Conservation (phyloP, 164 flowering plant genomes). For the Vitis rupestris region DNA sequence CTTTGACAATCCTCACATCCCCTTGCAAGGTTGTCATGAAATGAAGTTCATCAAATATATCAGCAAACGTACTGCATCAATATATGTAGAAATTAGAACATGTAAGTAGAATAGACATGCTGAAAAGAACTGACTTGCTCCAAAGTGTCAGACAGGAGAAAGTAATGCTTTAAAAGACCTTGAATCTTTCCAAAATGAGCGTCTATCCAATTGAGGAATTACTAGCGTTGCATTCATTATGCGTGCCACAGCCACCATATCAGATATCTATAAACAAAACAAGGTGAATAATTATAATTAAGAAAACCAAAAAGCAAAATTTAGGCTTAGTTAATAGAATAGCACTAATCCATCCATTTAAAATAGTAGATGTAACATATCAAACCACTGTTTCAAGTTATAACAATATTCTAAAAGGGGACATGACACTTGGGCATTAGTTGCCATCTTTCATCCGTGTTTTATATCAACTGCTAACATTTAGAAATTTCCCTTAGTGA, state of each 20-base stretch:
- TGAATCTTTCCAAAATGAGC: slow-evolving; percentile 92
- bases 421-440: no score
- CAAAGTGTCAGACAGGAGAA: slow-evolving; percentile 1
- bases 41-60: slow-evolving; percentile 84
- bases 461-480: no score
- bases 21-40: slow-evolving; percentile 64
- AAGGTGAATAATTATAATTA: not conserved
- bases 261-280: slow-evolving; percentile 57
- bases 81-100: not conserved
- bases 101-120: not conserved
- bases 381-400: not conserved
- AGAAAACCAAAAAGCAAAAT: slow-evolving; percentile 4
- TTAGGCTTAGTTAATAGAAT: not conserved
- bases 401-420: not conserved
- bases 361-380: not conserved
- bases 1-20: slow-evolving; percentile 72
- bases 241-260: slow-evolving; percentile 96
- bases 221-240: slow-evolving; percentile 94
- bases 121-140: not conserved
- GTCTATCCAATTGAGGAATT: slow-evolving; percentile 89
- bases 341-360: not conserved
- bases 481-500: no score
- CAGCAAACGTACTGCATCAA: slow-evolving; percentile 67
- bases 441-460: no score
- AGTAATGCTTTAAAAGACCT: slow-evolving; percentile 46